Evolutionary conservation across 805 yeast genomes (phyloP).

Genomic region (Candida awuae): DNA sequence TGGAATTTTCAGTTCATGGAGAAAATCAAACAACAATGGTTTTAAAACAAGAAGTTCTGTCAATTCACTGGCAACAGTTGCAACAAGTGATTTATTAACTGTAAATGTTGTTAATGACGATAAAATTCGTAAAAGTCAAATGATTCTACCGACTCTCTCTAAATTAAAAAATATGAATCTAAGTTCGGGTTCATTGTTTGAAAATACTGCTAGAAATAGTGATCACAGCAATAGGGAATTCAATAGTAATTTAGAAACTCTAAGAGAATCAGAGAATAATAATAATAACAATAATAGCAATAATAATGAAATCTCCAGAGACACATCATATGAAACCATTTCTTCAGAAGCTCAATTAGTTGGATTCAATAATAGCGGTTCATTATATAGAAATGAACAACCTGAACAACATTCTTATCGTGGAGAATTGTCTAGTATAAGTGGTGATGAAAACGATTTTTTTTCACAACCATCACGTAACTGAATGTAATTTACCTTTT

Average conservation of each 20-base stretch:
- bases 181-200: conserved; percentile 4
- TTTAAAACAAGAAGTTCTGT: conserved; percentile 56
- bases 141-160: conserved; percentile 9
- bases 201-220: background rate
- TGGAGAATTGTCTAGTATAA: conserved; percentile 8
- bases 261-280: conserved; percentile 6
- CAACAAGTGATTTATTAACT: conserved; percentile 74
- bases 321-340: conserved; percentile 6
- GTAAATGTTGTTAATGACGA: conserved; percentile 66
- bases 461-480: background rate
- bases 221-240: conserved; percentile 1
- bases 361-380: conserved; percentile 10
- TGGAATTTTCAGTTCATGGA: conserved; percentile 53
- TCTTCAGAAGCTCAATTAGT: conserved; percentile 13
- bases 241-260: conserved; percentile 2
- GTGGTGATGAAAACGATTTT: background rate
- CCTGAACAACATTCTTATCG: conserved; percentile 9
- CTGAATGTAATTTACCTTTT: background rate
- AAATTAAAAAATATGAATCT: conserved; percentile 4
- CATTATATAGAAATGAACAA: conserved; percentile 4
- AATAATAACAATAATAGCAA: background rate
- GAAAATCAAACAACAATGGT: conserved; percentile 32
- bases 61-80: conserved; percentile 72
- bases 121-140: conserved; percentile 31
- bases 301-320: conserved; percentile 9